Base-by-base conservation (phyloP, 2,329 filamentous ascomycete genomes). In the Clarireedia hainanense region DNA sequence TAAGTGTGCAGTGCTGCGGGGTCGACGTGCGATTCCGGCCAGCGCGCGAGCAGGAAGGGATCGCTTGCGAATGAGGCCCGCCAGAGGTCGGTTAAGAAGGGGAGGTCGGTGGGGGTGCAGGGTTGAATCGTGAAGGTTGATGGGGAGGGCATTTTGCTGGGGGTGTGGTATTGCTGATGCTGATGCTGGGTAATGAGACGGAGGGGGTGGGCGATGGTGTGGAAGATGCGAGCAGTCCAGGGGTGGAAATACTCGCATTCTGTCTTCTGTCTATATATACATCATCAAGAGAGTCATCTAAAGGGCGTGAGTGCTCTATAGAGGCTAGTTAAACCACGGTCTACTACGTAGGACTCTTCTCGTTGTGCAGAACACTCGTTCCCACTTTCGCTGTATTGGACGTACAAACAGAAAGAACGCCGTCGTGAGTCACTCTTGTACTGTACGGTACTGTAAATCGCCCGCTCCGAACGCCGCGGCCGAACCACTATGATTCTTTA, bases 11-110 rank as follows among this genome's bases (percentile, higher is more conserved):
- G 56, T 47, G 61, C 59, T 6, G 46, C 27, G 10, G 50, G 47
- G 1, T 58, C 14, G 23, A 63, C 61, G 3, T 24, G 48, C n/a
- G 39, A 20, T 23, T 12, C 34, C 15, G 60, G 50, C 39, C 39
- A 61, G 27, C 65, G 61, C n/a, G 65, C 57, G 5, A 64, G 61
- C 57, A 68, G 67, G 50, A 72, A 55, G 23, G 63, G 57, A 46
- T 67, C 63, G 49, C 24, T 36, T 17, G 52, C 27, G 55, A 66
- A 68, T 49, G 70, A 62, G 2, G 61, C 57, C 39, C 63, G 61
- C 64, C 72, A 72, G 47, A 70, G 46, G n/a, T 60, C 55, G 17
- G 60, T 50, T 46, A 73, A 59, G 2, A 48, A 49, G 30, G 69
- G 61, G 12, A 70, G 50, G 50, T 73, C 70, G 27, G 61, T 60